Evolutionary conservation across 2,329 filamentous ascomycete genomes (phyloP).

Genomic region (Trichoderma sp.): DNA sequence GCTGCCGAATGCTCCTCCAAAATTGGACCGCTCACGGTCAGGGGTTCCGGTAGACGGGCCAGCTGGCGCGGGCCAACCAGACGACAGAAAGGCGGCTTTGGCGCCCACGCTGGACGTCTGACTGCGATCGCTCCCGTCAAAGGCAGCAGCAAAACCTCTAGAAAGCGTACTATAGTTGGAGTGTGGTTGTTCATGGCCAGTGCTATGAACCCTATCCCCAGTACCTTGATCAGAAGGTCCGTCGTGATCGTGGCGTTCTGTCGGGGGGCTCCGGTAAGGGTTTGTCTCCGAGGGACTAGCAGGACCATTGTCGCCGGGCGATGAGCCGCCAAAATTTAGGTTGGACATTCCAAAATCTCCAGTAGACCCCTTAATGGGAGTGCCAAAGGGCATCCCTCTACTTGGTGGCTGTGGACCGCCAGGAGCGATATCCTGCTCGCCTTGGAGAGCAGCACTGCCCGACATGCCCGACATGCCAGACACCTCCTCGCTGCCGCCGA

Average conservation of each 20-base stretch:
- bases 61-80: constrained; percentile 61
- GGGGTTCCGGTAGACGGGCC: constrained; percentile 64
- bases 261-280: constrained; percentile 88
- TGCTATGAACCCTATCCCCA: constrained; percentile 51
- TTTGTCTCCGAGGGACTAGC: constrained; percentile 95
- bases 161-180: constrained; percentile 56
- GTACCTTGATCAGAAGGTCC: constrained; percentile 54
- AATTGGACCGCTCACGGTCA: constrained; percentile 62
- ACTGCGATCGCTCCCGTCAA: constrained; percentile 82
- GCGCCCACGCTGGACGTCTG: constrained; percentile 88
- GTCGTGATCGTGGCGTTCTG: constrained; percentile 68
- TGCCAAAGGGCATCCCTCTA: constrained; percentile 50
- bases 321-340: constrained; percentile 52
- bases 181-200: constrained; percentile 39
- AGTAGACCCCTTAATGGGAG: constrained; percentile 55
- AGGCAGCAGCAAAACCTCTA: constrained; percentile 53
- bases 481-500: constrained; percentile 56
- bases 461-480: constrained; percentile 38
- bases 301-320: constrained; percentile 63
- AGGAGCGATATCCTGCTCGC: constrained; percentile 68
- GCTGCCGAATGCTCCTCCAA: constrained; percentile 68
- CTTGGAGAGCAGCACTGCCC: constrained; percentile 73
- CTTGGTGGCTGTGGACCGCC: constrained; percentile 32
- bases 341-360: constrained; percentile 65
- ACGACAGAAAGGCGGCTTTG: constrained; percentile 69